phyloP scores from a whole-genome alignment of 306 rosid species.

The Rubus parviflorus region DNA sequence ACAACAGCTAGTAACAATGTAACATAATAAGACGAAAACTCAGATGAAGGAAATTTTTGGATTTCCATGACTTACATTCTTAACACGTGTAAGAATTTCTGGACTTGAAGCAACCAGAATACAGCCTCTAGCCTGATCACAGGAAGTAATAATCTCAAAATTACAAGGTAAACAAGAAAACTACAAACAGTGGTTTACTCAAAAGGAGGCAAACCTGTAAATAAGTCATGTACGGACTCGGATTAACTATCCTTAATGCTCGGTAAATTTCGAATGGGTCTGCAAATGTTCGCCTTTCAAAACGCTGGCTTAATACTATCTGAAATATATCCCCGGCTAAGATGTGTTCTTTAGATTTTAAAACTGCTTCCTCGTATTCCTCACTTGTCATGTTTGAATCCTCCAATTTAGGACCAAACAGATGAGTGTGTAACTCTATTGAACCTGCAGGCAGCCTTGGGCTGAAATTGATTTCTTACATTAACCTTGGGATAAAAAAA shows the following conservation, averaged over 20 bases:
- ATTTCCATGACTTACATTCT: constrained; percentile 55
- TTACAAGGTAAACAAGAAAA: constrained; percentile 9
- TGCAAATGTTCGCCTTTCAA: constrained; percentile 94
- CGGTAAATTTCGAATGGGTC: constrained; percentile 96
- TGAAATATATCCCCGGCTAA: constrained; percentile 96
- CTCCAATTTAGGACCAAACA: constrained; percentile 75
- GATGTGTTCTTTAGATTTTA: constrained; percentile 91
- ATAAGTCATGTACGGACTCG: constrained; percentile 97
- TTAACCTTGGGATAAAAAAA: constrained; percentile 15
- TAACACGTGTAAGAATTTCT: constrained; percentile 90
- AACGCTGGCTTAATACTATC: constrained; percentile 91
- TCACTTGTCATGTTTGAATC: constrained; percentile 75
- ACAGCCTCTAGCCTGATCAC: constrained; percentile 84
- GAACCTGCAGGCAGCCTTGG: constrained; percentile 95
- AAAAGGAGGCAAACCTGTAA: constrained; percentile 62
- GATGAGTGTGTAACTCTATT: constrained; percentile 54
- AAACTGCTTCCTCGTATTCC: constrained; percentile 79
- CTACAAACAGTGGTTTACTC: not conserved
- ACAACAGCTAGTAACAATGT: not conserved
- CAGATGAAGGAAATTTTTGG: not conserved
- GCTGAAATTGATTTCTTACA: constrained; percentile 54
- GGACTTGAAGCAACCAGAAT: constrained; percentile 99
- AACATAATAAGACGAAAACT: constrained; percentile 8
- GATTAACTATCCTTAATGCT: constrained; percentile 91
- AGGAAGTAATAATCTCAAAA: constrained; percentile 20